Conservation (phyloP, 176 grass and related monocot genomes). For the Urochloa ruziziensis region DNA sequence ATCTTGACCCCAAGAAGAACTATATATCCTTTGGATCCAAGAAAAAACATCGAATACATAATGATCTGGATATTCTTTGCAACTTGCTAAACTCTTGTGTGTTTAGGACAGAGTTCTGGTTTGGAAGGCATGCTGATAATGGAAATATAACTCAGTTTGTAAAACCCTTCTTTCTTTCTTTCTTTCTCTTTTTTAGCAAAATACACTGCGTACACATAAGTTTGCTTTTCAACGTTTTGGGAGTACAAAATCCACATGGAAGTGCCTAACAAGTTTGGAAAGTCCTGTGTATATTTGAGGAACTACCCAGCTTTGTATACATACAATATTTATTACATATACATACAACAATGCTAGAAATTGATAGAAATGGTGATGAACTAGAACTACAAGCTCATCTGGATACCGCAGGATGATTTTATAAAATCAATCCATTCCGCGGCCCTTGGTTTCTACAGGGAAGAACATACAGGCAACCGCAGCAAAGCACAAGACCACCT, state of each 20-base stretch:
- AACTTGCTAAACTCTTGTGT: no score
- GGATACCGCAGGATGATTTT: not conserved
- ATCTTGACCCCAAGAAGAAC: not conserved
- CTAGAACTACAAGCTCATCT: not conserved
- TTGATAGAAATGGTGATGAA: not conserved
- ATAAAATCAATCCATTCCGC: slow-evolving; percentile 33
- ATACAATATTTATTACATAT: not conserved
- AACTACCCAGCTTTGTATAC: slow-evolving; percentile 1
- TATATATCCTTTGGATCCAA: not conserved
- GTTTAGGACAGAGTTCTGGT: not conserved
- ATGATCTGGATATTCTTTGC: no score
- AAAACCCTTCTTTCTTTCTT: no score
- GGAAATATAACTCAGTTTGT: not conserved
- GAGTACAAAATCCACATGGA: not conserved
- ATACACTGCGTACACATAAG: not conserved
- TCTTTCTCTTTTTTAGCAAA: not conserved
- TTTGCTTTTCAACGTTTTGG: not conserved
- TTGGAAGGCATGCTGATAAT: not conserved
- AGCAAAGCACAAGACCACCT: slow-evolving; percentile 51
- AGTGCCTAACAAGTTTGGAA: slow-evolving; percentile 16
- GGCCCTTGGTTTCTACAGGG: slow-evolving; percentile 75
- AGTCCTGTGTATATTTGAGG: not conserved
- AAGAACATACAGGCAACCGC: slow-evolving; percentile 56
- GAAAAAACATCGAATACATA: no score
- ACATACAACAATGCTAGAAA: not conserved